Percentiles rank a stretch among this genome's conserved stretches.
Evolutionary conservation across 306 rosid species (phyloP).

Genomic region (Lathyrus oleraceus): DNA sequence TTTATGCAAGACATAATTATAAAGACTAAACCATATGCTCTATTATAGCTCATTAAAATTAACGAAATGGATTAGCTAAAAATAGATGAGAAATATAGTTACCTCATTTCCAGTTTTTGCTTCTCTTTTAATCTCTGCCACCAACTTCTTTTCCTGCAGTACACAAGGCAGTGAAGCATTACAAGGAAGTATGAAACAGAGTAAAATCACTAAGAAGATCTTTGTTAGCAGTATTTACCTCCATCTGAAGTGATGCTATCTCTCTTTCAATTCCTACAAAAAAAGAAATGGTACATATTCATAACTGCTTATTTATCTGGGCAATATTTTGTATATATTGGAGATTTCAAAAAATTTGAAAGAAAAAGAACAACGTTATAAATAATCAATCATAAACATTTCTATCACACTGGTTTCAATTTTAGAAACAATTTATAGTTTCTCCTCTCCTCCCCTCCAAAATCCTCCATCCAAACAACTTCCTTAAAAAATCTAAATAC

Average conservation of each 20-base stretch:
- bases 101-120: conserved; percentile 98
- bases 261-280: conserved; percentile 85
- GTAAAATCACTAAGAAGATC: conserved; percentile 17
- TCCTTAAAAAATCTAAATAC: not conserved
- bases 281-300: not conserved
- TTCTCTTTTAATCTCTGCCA: conserved; percentile 84
- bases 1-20: not conserved
- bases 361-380: not conserved
- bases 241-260: conserved; percentile 87
- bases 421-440: not conserved
- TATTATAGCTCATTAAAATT: too few relatives aligned
- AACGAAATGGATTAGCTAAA: too few relatives aligned
- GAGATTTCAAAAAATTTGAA: not conserved
- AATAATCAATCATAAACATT: not conserved
- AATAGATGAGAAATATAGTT: conserved; percentile 28
- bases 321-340: not conserved
- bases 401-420: not conserved
- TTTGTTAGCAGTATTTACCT: conserved; percentile 51
- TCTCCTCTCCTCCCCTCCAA: not conserved
- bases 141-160: conserved; percentile 83
- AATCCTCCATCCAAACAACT: not conserved
- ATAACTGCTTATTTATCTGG: not conserved
- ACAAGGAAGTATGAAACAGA: conserved; percentile 10
- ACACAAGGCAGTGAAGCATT: conserved; percentile 25
- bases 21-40: not conserved